These are phyloP conservation scores for Trametopsis cervina DNA, from an alignment of 768 basidiomycete genomes.

Conservation along the genomic window DNA sequence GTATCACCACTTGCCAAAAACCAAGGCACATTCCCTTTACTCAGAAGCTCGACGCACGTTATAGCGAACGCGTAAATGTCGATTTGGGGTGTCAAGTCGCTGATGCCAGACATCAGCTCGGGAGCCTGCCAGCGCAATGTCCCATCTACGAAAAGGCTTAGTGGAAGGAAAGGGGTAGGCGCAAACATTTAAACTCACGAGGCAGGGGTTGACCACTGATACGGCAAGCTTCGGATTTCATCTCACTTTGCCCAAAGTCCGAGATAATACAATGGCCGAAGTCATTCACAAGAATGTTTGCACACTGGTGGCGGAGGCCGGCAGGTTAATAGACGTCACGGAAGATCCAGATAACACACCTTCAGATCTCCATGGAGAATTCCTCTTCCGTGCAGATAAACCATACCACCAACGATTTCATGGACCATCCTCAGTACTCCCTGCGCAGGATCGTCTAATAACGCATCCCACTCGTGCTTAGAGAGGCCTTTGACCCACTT, in stretches of 20 bases:
- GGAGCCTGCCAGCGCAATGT: constrained; percentile 41
- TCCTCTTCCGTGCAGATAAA: constrained; percentile 62
- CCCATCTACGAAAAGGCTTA: constrained; percentile 35
- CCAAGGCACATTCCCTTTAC: constrained; percentile 31
- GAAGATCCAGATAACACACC: constrained; percentile 29
- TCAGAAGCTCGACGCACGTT: constrained; percentile 27
- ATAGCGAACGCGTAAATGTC: constrained; percentile 39
- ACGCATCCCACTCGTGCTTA: constrained; percentile 6
- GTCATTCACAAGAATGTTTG: constrained; percentile 74
- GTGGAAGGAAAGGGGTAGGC: constrained; percentile 1
- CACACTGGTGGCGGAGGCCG: constrained; percentile 34
- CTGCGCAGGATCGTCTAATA: constrained; percentile 32
- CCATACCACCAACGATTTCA: constrained; percentile 77
- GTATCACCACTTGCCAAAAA: constrained; percentile 21
- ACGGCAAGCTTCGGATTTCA: constrained; percentile 64
- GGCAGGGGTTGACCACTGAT: constrained; percentile 40
- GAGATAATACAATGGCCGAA: constrained; percentile 62
- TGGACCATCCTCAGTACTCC: constrained; percentile 50
- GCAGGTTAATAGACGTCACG: neutral
- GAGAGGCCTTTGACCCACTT: constrained; percentile 40
- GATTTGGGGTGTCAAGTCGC: constrained; percentile 23
- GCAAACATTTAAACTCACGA: too few species aligned
- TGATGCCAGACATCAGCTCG: constrained; percentile 29
- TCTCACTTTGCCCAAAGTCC: constrained; percentile 79
- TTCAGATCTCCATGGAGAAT: constrained; percentile 81